phyloP scores from a whole-genome alignment of 768 basidiomycete species.

The Xerocomus brunneocitrinus region DNA sequence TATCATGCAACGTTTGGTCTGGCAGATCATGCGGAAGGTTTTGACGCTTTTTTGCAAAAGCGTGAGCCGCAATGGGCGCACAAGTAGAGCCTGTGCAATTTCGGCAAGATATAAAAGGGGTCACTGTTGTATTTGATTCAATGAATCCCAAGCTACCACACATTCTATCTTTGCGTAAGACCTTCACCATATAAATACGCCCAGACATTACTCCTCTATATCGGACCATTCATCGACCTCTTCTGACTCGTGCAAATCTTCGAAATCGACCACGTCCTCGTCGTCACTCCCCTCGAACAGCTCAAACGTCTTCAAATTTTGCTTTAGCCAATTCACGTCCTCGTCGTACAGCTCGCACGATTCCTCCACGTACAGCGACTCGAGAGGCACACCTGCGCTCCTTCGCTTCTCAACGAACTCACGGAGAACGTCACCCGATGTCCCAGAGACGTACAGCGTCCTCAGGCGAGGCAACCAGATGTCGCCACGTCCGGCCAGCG shows the following conservation, averaged over 20 bases:
- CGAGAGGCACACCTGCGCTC: conserved; percentile 43
- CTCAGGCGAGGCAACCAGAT: conserved; percentile 49
- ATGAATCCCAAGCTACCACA: neutral
- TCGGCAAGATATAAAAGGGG: neutral
- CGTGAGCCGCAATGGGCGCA: conserved; percentile 41
- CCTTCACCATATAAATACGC: neutral
- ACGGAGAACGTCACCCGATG: conserved; percentile 40
- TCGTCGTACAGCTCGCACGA: conserved; percentile 37
- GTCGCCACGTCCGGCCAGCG: neutral
- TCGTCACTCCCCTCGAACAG: conserved; percentile 55
- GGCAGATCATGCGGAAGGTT: conserved; percentile 42
- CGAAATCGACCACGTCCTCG: conserved; percentile 32
- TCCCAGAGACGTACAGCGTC: conserved; percentile 43
- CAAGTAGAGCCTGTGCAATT: conserved; percentile 21
- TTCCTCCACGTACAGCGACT: conserved; percentile 41
- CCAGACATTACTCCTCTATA: neutral
- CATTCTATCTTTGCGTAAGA: neutral
- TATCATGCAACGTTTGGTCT: conserved; percentile 52
- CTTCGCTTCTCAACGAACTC: conserved; percentile 42
- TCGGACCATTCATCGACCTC: conserved; percentile 17
- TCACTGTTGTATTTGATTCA: neutral
- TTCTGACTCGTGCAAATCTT: conserved; percentile 12
- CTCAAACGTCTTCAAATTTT: conserved; percentile 47
- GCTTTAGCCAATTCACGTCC: conserved; percentile 49
- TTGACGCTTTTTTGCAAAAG: conserved; percentile 47